Percentiles rank a stretch among this genome's conserved stretches.
These are phyloP conservation scores for Colletotrichum siamense DNA, from an alignment of 2,329 filamentous ascomycete species.

Conservation along the genomic window DNA sequence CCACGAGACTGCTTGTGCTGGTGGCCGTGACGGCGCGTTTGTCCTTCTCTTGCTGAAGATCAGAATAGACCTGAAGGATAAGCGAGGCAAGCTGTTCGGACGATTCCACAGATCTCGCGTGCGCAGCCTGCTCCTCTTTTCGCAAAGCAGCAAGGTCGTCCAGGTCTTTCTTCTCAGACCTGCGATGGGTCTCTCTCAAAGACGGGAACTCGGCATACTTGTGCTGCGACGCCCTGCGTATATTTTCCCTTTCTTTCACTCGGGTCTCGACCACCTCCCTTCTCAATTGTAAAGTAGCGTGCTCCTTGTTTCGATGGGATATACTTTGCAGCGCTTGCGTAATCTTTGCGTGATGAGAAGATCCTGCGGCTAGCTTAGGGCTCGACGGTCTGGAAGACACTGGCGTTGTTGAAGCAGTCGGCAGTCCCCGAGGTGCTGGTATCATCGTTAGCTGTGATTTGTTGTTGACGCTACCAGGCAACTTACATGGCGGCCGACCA, in stretches of 20 bases:
- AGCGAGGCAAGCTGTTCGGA: neutral
- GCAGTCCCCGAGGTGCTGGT: neutral
- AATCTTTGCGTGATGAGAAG: neutral
- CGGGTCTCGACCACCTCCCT: neutral
- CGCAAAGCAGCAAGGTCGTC: neutral
- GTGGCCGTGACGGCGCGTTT: neutral
- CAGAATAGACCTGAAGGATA: neutral
- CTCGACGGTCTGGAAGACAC: neutral
- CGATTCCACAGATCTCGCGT: neutral
- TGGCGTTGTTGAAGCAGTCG: neutral
- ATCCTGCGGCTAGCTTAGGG: neutral
- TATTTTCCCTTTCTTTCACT: neutral
- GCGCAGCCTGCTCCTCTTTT: neutral
- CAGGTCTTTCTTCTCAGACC: neutral
- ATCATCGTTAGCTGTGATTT: neutral
- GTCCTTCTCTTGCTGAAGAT: neutral
- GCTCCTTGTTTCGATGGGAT: neutral
- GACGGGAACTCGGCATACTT: constrained; percentile 15
- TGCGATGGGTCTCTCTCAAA: neutral
- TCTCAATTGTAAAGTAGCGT: neutral
- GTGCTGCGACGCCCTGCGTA: neutral
- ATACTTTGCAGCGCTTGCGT: neutral
- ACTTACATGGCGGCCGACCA: neutral
- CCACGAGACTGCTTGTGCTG: neutral
- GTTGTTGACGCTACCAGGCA: neutral